Evolutionary conservation across 352 stramenopile species (phyloP).

Genomic region (Thraustotheca clavata): DNA sequence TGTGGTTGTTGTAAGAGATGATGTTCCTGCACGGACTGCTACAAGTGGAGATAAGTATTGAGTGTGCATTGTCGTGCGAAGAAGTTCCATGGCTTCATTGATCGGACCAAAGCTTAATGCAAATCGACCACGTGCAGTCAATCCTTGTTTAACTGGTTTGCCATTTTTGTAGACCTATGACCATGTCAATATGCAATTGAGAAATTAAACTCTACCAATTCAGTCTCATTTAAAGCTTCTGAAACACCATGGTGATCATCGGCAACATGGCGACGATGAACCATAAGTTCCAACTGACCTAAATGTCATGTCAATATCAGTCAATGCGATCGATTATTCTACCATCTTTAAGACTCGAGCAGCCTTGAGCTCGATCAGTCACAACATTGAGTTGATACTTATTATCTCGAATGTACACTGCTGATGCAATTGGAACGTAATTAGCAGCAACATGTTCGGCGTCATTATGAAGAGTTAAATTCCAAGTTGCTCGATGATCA

Average conservation of each 20-base stretch:
- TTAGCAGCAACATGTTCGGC: constrained; percentile 93
- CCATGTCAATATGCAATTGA: not conserved
- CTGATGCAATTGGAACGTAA: constrained; percentile 95
- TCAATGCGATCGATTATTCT: not conserved
- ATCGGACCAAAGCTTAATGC: constrained; percentile 58
- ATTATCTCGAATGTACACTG: constrained; percentile 88
- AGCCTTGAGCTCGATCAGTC: constrained; percentile 90
- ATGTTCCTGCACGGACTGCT: too few species aligned
- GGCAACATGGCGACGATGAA: constrained; percentile 88
- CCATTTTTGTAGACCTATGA: constrained; percentile 41
- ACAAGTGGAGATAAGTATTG: constrained; percentile 61
- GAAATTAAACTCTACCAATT: constrained; percentile 40
- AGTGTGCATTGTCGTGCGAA: constrained; percentile 61
- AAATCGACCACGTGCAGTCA: constrained; percentile 57
- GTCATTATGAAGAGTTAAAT: constrained; percentile 80
- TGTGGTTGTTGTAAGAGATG: too few species aligned
- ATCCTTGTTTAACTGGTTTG: constrained; percentile 44
- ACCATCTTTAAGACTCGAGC: constrained; percentile 82
- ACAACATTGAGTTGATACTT: constrained; percentile 81
- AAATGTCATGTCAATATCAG: not conserved
- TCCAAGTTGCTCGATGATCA: constrained; percentile 86
- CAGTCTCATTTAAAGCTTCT: constrained; percentile 89
- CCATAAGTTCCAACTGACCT: constrained; percentile 93
- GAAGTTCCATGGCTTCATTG: constrained; percentile 43
- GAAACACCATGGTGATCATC: constrained; percentile 92